A percentile compares a stretch with the other conserved stretches of the same genome.
phyloP scores from a whole-genome alignment of 306 rosid species.

The Casuarina glauca region DNA sequence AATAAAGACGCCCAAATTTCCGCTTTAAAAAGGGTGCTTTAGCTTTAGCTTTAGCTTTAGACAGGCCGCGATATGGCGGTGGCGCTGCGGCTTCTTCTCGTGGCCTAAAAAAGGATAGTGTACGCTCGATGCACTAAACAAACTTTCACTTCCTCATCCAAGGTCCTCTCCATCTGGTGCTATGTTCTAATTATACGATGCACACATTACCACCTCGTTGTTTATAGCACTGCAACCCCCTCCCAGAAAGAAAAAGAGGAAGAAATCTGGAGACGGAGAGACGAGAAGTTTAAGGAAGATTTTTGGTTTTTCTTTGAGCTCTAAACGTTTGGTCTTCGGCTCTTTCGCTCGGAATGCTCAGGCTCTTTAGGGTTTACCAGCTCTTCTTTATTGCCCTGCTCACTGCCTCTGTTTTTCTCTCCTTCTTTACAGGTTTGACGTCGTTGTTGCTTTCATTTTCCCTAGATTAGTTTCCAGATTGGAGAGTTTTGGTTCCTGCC shows the following conservation, averaged over 20 bases:
- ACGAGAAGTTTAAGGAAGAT: constrained; percentile 3
- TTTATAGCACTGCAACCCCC: too few relatives aligned
- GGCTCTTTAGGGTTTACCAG: constrained; percentile 45
- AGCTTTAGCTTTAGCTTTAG: constrained; percentile 6
- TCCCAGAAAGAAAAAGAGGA: neutral
- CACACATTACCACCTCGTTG: too few relatives aligned
- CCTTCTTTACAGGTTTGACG: constrained; percentile 31
- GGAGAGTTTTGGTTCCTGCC: neutral
- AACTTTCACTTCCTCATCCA: too few relatives aligned
- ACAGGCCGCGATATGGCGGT: constrained; percentile 23
- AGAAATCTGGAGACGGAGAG: neutral
- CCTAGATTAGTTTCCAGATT: constrained; percentile 2
- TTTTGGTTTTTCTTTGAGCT: neutral
- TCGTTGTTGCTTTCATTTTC: neutral
- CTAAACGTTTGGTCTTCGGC: constrained; percentile 28
- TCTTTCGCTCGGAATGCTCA: constrained; percentile 39
- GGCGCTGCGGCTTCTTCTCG: constrained; percentile 30
- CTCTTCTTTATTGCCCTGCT: constrained; percentile 27
- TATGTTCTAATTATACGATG: too few relatives aligned
- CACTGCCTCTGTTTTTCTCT: constrained; percentile 23
- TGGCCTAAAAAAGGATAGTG: neutral
- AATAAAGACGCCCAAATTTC: neutral
- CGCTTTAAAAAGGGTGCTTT: constrained; percentile 16
- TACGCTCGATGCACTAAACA: too few relatives aligned
- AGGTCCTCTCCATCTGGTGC: too few relatives aligned